Base-by-base conservation (phyloP, 352 stramenopile species). In the Phytopythium chamaehyphon region DNA sequence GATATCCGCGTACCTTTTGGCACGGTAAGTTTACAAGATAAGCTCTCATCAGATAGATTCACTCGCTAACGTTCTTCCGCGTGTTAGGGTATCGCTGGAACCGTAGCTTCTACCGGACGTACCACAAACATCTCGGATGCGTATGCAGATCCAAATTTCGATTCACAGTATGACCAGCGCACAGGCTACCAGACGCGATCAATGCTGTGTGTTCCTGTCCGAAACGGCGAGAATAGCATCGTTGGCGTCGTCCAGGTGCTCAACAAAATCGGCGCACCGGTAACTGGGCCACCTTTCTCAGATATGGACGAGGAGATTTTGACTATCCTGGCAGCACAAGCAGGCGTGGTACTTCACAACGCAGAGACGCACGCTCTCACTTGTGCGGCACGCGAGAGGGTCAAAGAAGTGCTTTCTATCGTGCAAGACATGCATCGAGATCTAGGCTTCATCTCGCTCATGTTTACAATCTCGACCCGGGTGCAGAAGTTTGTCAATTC, bases 101-200 rank as follows among this genome's bases (percentile, higher is more conserved):
- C 74, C 5, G 90, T 96, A 15, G 88, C 90, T 0, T 66, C 70
- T 16, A 96, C 73, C 0, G 82, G 83, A 33, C 80, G 91, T 47
- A 54, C 76, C 1, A 73, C 97, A 50, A 97, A 97, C 63, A 96
- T 98, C 46, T 66, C 59, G 6, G 88, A 98, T 58, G 94, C 92
- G 1, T 98, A 98, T 59, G 59, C 89, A n/a, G 92, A 98, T 51
- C 62, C 80, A 1, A 88, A 89, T 48, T 98, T 98, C 59, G 91
- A 98, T 55, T 75, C 73, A 45, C 75, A 94, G 26, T 95, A 97
- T 58, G 93, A 98, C 47, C 70, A 90, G 40, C 69, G 89, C 48
- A 98, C 89, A 11, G 93, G 92, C 3, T 98, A 97, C 63, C 76
- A 85, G 38, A 98, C 95, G 14, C 77, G 73, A 26, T 95, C 77